Conservation (phyloP, 1,139 yeast genomes). For the Kodamaea alishanica region DNA sequence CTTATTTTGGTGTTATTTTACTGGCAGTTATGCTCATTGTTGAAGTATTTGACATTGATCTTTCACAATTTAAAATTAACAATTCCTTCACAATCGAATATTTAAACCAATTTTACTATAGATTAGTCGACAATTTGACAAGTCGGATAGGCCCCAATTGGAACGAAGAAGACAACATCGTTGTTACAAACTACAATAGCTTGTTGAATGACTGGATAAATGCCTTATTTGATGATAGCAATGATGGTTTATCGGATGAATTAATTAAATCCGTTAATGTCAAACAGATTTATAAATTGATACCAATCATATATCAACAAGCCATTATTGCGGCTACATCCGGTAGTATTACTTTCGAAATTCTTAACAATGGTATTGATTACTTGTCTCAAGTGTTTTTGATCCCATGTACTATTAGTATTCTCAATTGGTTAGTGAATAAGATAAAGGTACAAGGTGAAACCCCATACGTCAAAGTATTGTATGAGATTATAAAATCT, state of each 20-base stretch:
- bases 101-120: slow-evolving; percentile 31
- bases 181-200: slow-evolving; percentile 38
- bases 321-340: slow-evolving; percentile 59
- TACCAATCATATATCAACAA: slow-evolving; percentile 74
- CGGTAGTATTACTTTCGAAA: slow-evolving; percentile 41
- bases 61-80: slow-evolving; percentile 21
- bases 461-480: slow-evolving; percentile 15
- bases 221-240: slow-evolving; percentile 66
- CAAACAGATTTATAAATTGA: slow-evolving; percentile 62
- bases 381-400: slow-evolving; percentile 43
- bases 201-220: slow-evolving; percentile 73
- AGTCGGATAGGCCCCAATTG: slow-evolving; percentile 11
- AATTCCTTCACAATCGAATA: slow-evolving; percentile 35
- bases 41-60: slow-evolving; percentile 42
- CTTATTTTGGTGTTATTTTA: slow-evolving; percentile 60
- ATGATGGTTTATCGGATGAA: slow-evolving; percentile 85
- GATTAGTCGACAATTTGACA: slow-evolving; percentile 30
- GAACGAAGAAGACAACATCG: slow-evolving; percentile 29
- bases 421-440: slow-evolving; percentile 29
- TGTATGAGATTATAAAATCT: slow-evolving; percentile 25
- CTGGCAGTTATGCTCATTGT: slow-evolving; percentile 47
- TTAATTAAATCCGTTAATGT: slow-evolving; percentile 64
- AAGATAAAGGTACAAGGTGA: slow-evolving; percentile 13
- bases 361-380: slow-evolving; percentile 41
- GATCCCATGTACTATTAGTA: slow-evolving; percentile 37